Conservation (phyloP, 176 grass and related monocot genomes). For the Ensete glaucum region DNA sequence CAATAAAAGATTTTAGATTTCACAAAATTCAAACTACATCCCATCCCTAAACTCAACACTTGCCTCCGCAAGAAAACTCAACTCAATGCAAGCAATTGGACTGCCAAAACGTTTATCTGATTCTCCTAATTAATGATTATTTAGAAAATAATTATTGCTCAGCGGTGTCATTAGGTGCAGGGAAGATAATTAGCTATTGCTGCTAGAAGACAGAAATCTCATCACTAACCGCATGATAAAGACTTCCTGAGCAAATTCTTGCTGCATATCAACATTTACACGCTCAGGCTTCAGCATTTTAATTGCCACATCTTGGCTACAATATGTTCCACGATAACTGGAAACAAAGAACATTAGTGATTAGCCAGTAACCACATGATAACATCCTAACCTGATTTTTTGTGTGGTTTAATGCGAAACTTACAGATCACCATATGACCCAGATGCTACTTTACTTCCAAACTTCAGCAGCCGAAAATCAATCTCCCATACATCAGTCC, state of each 20-base stretch:
- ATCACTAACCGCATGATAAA: constrained; percentile 79
- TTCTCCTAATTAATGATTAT: too few relatives aligned
- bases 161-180: background rate
- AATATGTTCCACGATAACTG: constrained; percentile 79
- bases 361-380: background rate
- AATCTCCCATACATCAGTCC: constrained; percentile 75
- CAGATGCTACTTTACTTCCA: constrained; percentile 58
- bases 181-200: background rate
- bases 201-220: background rate
- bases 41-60: too few relatives aligned
- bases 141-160: too few relatives aligned
- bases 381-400: constrained; percentile 8
- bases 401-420: constrained; percentile 22
- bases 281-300: constrained; percentile 75
- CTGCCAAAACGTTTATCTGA: too few relatives aligned
- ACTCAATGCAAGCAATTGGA: too few relatives aligned
- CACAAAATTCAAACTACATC: too few relatives aligned
- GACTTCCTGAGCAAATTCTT: constrained; percentile 86
- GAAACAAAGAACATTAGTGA: constrained; percentile 21
- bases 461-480: constrained; percentile 62
- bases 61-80: too few relatives aligned
- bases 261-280: constrained; percentile 55
- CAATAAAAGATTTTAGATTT: too few relatives aligned
- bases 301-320: constrained; percentile 86
- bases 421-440: constrained; percentile 79